Evolutionary conservation across 139 green algal genomes (phyloP).

Genomic region (Chlamydomonas sphaeroides): DNA sequence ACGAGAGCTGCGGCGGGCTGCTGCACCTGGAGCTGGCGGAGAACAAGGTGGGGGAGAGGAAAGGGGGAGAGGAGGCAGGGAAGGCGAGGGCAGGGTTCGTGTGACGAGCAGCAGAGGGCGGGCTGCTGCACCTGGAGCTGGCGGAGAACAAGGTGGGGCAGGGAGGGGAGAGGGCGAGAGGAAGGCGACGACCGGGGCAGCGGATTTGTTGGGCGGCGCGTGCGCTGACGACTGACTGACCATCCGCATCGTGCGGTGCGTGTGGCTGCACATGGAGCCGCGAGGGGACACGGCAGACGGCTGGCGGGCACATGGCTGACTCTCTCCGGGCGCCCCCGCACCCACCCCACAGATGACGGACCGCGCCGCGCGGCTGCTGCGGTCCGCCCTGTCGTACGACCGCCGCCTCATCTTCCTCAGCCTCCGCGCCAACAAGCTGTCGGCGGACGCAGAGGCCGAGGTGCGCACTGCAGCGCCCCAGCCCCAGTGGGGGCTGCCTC

Average conservation of each 20-base stretch:
- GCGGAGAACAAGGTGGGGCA: slow-evolving; percentile 41
- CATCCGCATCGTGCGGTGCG: too few species aligned
- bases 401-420: slow-evolving; percentile 49
- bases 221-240: too few species aligned
- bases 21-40: slow-evolving; percentile 52
- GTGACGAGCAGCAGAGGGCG: too few species aligned
- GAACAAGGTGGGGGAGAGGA: slow-evolving; percentile 30
- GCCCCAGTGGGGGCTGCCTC: too few species aligned
- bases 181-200: too few species aligned
- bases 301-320: too few species aligned
- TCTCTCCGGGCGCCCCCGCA: background rate
- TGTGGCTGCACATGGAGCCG: too few species aligned
- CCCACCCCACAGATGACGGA: slow-evolving; percentile 43
- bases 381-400: slow-evolving; percentile 49
- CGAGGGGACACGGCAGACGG: too few species aligned
- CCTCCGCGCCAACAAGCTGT: slow-evolving; percentile 46
- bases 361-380: background rate
- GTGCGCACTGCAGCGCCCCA: too few species aligned
- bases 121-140: slow-evolving; percentile 50
- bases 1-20: slow-evolving; percentile 41
- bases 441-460: background rate
- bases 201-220: too few species aligned
- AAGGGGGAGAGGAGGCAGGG: background rate
- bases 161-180: background rate
- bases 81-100: too few species aligned